Percentiles rank a stretch among this genome's conserved stretches.
phyloP scores from a whole-genome alignment of 2,329 filamentous ascomycete genomes.

The Botrytis pseudocinerea region DNA sequence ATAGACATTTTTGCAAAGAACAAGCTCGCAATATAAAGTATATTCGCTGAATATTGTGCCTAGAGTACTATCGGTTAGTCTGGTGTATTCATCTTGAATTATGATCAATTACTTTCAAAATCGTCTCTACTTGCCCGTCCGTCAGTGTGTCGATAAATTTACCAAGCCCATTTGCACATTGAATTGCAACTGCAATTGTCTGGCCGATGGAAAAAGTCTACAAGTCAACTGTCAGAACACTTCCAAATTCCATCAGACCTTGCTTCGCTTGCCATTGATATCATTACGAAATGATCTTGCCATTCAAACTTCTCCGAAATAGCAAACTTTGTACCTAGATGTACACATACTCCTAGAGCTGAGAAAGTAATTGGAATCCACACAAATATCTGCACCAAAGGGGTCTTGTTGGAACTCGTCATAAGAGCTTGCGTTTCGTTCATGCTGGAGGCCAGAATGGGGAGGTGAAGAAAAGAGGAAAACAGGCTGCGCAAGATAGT shows the following conservation, averaged over 20 bases:
- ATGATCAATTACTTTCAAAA: slow-evolving; percentile 14
- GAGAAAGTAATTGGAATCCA: slow-evolving; percentile 6
- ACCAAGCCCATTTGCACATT: slow-evolving; percentile 22
- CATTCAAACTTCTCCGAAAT: slow-evolving; percentile 2
- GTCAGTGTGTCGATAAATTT: background rate
- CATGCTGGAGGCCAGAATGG: background rate
- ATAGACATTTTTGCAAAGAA: slow-evolving; percentile 20
- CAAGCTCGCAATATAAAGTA: slow-evolving; percentile 10
- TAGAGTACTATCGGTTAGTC: background rate
- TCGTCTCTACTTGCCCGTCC: background rate
- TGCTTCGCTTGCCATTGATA: slow-evolving; percentile 4
- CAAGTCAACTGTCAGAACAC: background rate
- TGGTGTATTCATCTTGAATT: background rate
- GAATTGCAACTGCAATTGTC: slow-evolving; percentile 15
- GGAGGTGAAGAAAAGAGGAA: background rate
- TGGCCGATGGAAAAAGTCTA: slow-evolving; percentile 17
- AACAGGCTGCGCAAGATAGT: background rate
- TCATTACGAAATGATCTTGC: slow-evolving; percentile 8
- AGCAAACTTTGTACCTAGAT: slow-evolving; percentile 1
- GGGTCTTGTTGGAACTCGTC: slow-evolving; percentile 12
- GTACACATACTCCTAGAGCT: background rate
- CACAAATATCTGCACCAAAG: slow-evolving; percentile 15
- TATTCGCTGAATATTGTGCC: slow-evolving; percentile 13
- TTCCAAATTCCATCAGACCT: background rate
- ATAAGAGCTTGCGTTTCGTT: background rate